Conservation (phyloP, 495 filamentous ascomycete genomes). For the Aspergillus campestris region DNA sequence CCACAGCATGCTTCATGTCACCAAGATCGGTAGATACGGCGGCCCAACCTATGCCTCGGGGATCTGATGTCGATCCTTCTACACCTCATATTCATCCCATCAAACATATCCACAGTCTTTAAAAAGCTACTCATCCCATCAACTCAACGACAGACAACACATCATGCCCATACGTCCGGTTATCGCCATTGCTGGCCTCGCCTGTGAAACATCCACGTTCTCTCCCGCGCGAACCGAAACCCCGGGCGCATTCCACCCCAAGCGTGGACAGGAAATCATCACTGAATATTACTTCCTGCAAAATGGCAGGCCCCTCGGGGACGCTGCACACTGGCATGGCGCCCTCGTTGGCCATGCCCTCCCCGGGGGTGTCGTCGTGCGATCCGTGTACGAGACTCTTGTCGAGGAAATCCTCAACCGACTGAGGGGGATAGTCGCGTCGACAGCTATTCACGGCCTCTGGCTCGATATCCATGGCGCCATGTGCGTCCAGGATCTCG, state of each 20-base stretch:
- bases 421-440: conserved; percentile 25
- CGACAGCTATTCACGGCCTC: conserved; percentile 34
- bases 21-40: too few relatives aligned
- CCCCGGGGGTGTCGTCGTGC: conserved; percentile 43
- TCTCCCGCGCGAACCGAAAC: conserved; percentile 44
- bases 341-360: conserved; percentile 48
- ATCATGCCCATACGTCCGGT: conserved; percentile 21
- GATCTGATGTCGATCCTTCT: too few relatives aligned
- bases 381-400: conserved; percentile 39
- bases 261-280: conserved; percentile 37
- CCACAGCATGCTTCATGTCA: too few relatives aligned
- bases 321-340: conserved; percentile 40
- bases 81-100: too few relatives aligned
- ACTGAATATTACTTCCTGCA: conserved; percentile 41
- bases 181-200: conserved; percentile 47
- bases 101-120: too few relatives aligned
- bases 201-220: conserved; percentile 50
- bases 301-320: conserved; percentile 29
- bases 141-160: too few relatives aligned
- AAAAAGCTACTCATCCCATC: too few relatives aligned
- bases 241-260: conserved; percentile 42
- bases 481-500: conserved; percentile 46
- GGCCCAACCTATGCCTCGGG: too few relatives aligned
- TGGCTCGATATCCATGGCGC: conserved; percentile 55
- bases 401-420: conserved; percentile 39